phyloP scores from a whole-genome alignment of 495 filamentous ascomycete species.

The Rostrohypoxylon terebratum region DNA sequence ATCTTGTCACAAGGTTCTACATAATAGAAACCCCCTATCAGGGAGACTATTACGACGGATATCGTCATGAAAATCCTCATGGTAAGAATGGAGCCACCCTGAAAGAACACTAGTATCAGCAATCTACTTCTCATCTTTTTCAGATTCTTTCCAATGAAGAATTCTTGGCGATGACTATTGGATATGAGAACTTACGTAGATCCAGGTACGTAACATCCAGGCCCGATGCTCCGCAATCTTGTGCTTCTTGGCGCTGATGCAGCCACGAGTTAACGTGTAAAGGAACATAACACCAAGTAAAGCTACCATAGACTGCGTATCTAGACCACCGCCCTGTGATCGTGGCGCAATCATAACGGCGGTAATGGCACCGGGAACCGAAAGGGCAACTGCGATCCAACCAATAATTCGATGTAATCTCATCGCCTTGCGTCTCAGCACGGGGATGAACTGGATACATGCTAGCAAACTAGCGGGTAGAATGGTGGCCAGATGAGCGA shows the following conservation, averaged over 20 bases:
- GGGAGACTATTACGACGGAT: constrained; percentile 50
- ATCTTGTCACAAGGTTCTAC: constrained; percentile 60
- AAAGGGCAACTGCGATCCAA: constrained; percentile 59
- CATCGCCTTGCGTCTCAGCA: constrained; percentile 60
- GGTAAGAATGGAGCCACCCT: constrained; percentile 62
- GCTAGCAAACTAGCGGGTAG: constrained; percentile 62
- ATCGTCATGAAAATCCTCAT: constrained; percentile 57
- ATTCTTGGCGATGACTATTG: neutral
- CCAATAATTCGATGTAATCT: constrained; percentile 66
- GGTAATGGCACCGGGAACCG: constrained; percentile 52
- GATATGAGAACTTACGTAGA: constrained; percentile 50
- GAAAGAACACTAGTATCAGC: constrained; percentile 12
- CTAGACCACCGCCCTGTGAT: constrained; percentile 59
- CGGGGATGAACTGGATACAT: constrained; percentile 63
- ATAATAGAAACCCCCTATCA: constrained; percentile 49
- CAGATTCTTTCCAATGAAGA: neutral
- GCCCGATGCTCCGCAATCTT: constrained; percentile 68
- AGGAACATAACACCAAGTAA: constrained; percentile 54
- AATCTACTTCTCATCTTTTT: neutral
- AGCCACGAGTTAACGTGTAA: constrained; percentile 52
- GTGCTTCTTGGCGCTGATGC: constrained; percentile 62
- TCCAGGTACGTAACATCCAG: constrained; percentile 67
- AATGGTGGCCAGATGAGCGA: constrained; percentile 58
- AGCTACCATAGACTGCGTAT: constrained; percentile 54
- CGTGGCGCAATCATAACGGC: constrained; percentile 59